Conservation (phyloP, 163 green algal species). For the Prototheca cutis region DNA sequence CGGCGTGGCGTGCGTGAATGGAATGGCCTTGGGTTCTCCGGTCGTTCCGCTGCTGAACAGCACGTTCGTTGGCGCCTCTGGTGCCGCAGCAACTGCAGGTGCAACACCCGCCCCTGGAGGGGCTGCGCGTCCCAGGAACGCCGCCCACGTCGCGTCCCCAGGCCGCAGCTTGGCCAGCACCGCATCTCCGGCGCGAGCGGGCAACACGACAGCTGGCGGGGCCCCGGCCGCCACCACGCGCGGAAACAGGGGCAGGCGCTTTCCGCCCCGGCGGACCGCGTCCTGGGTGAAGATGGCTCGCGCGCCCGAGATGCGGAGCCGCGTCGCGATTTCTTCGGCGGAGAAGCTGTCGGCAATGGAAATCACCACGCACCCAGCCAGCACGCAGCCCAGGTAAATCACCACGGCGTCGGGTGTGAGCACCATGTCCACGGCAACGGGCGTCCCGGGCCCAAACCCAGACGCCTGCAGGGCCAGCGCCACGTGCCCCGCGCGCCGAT, state of each 20-base stretch:
- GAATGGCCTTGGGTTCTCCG: slow-evolving; percentile 85
- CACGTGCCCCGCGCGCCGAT: slow-evolving; percentile 17
- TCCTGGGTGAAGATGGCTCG: slow-evolving; percentile 73
- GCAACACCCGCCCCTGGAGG: background rate
- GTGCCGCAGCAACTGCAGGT: slow-evolving; percentile 9
- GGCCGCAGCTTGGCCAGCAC: slow-evolving; percentile 28
- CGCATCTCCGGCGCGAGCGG: slow-evolving; percentile 1
- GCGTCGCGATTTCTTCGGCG: slow-evolving; percentile 52
- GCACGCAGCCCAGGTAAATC: slow-evolving; percentile 72
- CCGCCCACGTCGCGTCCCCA: slow-evolving; percentile 44
- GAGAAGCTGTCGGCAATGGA: slow-evolving; percentile 81
- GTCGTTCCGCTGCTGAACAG: slow-evolving; percentile 88
- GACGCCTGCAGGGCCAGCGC: slow-evolving; percentile 29
- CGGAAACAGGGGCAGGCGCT: slow-evolving; percentile 60
- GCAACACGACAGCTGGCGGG: slow-evolving; percentile 30
- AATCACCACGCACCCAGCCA: slow-evolving; percentile 56
- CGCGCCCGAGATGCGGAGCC: slow-evolving; percentile 59
- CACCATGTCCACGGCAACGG: slow-evolving; percentile 73
- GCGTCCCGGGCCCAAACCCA: slow-evolving; percentile 39
- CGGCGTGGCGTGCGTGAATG: slow-evolving; percentile 75
- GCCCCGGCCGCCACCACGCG: slow-evolving; percentile 35
- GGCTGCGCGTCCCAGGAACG: slow-evolving; percentile 36
- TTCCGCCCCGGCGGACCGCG: slow-evolving; percentile 51
- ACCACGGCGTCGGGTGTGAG: slow-evolving; percentile 57
- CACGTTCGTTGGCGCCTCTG: slow-evolving; percentile 55